Base-by-base conservation (phyloP, 331 rosid genomes). In the Erythrophleum ivorense region DNA sequence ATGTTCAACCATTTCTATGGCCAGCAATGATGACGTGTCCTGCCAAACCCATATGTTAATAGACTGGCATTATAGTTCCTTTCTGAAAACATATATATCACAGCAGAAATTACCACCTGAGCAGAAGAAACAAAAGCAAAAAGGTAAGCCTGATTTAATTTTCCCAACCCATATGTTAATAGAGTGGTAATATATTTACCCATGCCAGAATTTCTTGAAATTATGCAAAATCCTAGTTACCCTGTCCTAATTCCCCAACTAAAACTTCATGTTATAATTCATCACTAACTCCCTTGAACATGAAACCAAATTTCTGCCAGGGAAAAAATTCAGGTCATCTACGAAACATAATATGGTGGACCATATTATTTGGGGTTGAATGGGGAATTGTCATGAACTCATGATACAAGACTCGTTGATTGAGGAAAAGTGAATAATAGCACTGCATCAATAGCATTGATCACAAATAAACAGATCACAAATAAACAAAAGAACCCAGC, bases 1-100 rank as follows among this genome's bases (percentile, higher is more conserved):
- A 89, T 93, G 99, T 80, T 91, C 94, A 83, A 93, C 88, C 97
- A 95, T 91, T 80, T 90, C 94, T 81, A 79, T 80, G 38, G 97
- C 94, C 64, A 76, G 78, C 62, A 91, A 88, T 69, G 87, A 71
- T 80, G 75, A 63, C 18, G 92, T 86, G 43, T 74, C 92, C 99
- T 93, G 91, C 79, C 81, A 67, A 83, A 49, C 57, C 79, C 80
- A 83, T 9, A 0, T 31, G 19, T 63, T 63, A 63, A 33, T 31
- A 34, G 69, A 34, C 5, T 13, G 10, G 21, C 11, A 63, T 31
- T 34, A 34, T 34, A 63, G 21, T 63, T 62, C 10, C 41, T 0
- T 33, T 15, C 0, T 34, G 12, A 34, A 60, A 62, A 62, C 41
- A 62, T 76, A 45, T 76, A 45, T 10, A 63, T 57, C 77, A 75